Conservation (phyloP, 441 rosid species). For the Syzygium syzygioides region DNA sequence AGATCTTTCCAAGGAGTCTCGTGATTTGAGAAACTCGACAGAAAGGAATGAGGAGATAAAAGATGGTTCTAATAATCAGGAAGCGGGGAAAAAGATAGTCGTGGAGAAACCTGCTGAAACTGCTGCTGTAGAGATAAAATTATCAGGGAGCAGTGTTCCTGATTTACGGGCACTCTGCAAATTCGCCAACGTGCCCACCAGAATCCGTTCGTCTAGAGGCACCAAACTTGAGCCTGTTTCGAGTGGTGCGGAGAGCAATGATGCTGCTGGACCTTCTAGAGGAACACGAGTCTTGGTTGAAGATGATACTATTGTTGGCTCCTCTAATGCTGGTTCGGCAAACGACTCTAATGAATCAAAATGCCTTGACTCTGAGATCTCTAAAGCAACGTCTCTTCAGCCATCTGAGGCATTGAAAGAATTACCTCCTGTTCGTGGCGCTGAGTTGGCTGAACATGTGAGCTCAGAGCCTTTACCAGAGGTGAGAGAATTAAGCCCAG, state of each 20-base stretch:
- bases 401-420: constrained; percentile 27
- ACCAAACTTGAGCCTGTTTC: constrained; percentile 34
- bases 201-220: constrained; percentile 55
- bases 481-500: background rate
- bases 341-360: constrained; percentile 22
- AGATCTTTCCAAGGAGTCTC: constrained; percentile 40
- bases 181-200: constrained; percentile 80
- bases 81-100: constrained; percentile 35
- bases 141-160: constrained; percentile 33
- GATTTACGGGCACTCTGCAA: constrained; percentile 68
- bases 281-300: constrained; percentile 25
- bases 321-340: constrained; percentile 18
- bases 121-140: constrained; percentile 24
- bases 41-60: constrained; percentile 37
- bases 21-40: constrained; percentile 20
- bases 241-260: constrained; percentile 32
- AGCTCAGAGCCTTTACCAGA: constrained; percentile 43
- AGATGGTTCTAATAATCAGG: constrained; percentile 21
- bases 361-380: constrained; percentile 27
- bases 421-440: constrained; percentile 23
- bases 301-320: constrained; percentile 24
- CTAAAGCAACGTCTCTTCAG: constrained; percentile 20
- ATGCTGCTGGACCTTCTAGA: constrained; percentile 25
- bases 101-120: constrained; percentile 28
- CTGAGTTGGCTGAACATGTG: constrained; percentile 37